Conservation (phyloP, 1,139 yeast species). For the Kurtzmaniella quercitrusa region DNA sequence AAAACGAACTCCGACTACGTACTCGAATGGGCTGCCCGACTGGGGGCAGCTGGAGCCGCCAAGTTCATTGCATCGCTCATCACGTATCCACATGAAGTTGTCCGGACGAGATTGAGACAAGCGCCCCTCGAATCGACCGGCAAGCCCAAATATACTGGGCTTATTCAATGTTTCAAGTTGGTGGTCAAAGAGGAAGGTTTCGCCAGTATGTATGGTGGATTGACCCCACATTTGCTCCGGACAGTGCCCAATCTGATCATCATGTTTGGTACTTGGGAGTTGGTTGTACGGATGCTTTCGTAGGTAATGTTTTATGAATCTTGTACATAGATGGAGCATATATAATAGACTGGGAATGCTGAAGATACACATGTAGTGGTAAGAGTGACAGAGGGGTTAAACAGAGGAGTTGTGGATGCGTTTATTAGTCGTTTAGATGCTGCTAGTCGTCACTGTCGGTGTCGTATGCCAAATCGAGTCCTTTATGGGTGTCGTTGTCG, state of each 20-base stretch:
- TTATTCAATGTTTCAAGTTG: conserved; percentile 78
- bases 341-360: too few relatives aligned
- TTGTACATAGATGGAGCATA: background rate
- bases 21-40: conserved; percentile 90
- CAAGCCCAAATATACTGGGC: conserved; percentile 81
- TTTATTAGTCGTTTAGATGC: background rate
- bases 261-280: conserved; percentile 99
- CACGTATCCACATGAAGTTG: conserved; percentile 97
- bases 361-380: too few relatives aligned
- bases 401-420: too few relatives aligned
- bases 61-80: conserved; percentile 87
- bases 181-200: conserved; percentile 89
- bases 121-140: conserved; percentile 79
- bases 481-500: conserved; percentile 2
- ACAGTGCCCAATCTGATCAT: conserved; percentile 97
- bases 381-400: too few relatives aligned
- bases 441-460: background rate
- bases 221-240: conserved; percentile 92
- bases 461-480: background rate
- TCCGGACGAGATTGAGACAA: conserved; percentile 91
- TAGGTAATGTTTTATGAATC: background rate
- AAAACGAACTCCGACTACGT: conserved; percentile 49
- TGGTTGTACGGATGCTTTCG: conserved; percentile 70
- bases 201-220: conserved; percentile 92
- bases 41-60: conserved; percentile 98